Evolutionary conservation across 2,329 filamentous ascomycete genomes (phyloP).

Genomic region (Fusarium metavorans): DNA sequence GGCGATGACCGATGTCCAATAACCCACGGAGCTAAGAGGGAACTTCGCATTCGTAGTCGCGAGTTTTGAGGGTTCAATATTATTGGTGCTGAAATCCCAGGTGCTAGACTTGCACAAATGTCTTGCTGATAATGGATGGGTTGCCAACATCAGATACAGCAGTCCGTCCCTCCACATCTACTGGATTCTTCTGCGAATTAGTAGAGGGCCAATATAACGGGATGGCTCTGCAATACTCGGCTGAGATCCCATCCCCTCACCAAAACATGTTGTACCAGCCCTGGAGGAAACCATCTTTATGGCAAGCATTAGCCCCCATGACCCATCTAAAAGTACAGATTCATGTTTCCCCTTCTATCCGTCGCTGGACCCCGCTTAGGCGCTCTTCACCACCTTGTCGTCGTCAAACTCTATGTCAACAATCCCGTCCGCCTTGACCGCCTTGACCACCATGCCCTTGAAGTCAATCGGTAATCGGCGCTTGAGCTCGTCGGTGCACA

Average conservation of each 20-base stretch:
- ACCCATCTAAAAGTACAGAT: constrained; percentile 54
- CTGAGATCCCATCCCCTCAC: neutral
- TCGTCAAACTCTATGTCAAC: constrained; percentile 88
- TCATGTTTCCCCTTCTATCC: constrained; percentile 40
- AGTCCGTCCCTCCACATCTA: neutral
- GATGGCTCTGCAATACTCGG: neutral
- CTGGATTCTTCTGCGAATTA: neutral
- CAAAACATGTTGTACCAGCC: neutral
- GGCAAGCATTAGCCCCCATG: constrained; percentile 40
- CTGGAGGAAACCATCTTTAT: constrained; percentile 41
- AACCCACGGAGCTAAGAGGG: neutral
- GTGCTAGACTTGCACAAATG: neutral
- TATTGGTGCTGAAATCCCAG: neutral
- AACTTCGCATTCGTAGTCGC: neutral
- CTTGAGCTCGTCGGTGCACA: constrained; percentile 98
- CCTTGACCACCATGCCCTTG: constrained; percentile 96
- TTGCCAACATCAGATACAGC: neutral
- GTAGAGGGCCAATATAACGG: neutral
- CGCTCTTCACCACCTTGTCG: constrained; percentile 75
- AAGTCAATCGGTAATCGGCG: constrained; percentile 97
- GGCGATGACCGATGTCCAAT: neutral
- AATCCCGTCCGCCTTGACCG: constrained; percentile 94
- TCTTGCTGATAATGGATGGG: neutral
- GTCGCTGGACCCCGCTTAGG: constrained; percentile 54
- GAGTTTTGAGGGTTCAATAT: neutral